A percentile compares a stretch with the other conserved stretches of the same genome.
Evolutionary conservation across 495 filamentous ascomycete species (phyloP).

Genomic region (Trichodelitschia bisporula): DNA sequence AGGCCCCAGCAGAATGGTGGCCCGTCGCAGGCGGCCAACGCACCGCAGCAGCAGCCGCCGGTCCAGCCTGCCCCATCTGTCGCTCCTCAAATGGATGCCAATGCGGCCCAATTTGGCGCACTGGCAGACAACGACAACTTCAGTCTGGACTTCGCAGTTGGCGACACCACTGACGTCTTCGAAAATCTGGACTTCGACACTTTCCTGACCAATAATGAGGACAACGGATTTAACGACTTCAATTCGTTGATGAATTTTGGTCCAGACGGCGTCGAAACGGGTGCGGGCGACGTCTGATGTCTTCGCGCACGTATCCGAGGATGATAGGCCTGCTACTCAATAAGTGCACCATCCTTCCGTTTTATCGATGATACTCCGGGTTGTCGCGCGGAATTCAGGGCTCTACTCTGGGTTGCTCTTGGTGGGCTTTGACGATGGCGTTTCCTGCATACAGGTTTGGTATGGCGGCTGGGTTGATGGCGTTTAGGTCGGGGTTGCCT

Average conservation of each 20-base stretch:
- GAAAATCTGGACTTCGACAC: conserved; percentile 92
- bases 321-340: too few species aligned
- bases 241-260: conserved; percentile 11
- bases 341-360: too few species aligned
- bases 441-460: too few species aligned
- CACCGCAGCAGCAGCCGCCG: not conserved
- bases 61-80: conserved; percentile 14
- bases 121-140: conserved; percentile 11
- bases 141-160: conserved; percentile 11
- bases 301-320: not conserved
- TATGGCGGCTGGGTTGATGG: too few species aligned
- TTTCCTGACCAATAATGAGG: conserved; percentile 48
- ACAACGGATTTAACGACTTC: conserved; percentile 25
- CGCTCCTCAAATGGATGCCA: conserved; percentile 16
- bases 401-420: too few species aligned
- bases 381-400: too few species aligned
- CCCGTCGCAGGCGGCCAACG: conserved; percentile 9
- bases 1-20: conserved; percentile 28
- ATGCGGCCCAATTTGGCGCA: conserved; percentile 12
- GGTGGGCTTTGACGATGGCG: too few species aligned
- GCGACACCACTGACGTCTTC: conserved; percentile 32
- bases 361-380: too few species aligned
- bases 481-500: too few species aligned
- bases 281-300: conserved; percentile 1
- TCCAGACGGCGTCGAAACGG: conserved; percentile 7